A percentile compares a stretch with the other conserved stretches of the same genome.
Conservation (phyloP, 352 stramenopile genomes). For the Phytopythium chamaehyphon region DNA sequence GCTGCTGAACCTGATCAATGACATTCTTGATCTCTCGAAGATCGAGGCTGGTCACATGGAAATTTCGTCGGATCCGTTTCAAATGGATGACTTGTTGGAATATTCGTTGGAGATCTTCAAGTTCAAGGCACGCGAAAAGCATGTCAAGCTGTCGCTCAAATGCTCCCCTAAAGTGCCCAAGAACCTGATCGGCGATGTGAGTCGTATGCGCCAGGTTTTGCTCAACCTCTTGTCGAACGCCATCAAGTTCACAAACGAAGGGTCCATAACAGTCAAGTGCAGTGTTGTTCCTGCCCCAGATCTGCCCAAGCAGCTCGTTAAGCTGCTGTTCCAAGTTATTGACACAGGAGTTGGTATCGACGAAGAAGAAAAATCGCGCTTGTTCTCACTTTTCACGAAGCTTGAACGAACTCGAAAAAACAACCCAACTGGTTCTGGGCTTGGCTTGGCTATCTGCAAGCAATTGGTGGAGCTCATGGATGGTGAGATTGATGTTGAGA, state of each 20-base stretch:
- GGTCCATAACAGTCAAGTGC: conserved; percentile 64
- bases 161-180: conserved; percentile 49
- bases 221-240: conserved; percentile 73
- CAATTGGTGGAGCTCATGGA: conserved; percentile 72
- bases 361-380: conserved; percentile 49
- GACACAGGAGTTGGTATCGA: conserved; percentile 72
- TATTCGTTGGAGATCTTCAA: conserved; percentile 84
- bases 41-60: conserved; percentile 90
- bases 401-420: conserved; percentile 63
- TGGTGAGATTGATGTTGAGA: conserved; percentile 66
- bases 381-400: conserved; percentile 68
- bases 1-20: conserved; percentile 74
- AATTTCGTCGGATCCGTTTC: conserved; percentile 69
- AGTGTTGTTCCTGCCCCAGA: conserved; percentile 51
- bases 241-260: conserved; percentile 77
- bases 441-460: conserved; percentile 73
- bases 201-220: conserved; percentile 62
- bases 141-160: conserved; percentile 75
- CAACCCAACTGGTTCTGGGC: conserved; percentile 58
- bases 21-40: conserved; percentile 87
- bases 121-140: conserved; percentile 72
- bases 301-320: conserved; percentile 47
- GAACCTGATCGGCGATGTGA: conserved; percentile 56
- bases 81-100: conserved; percentile 70
- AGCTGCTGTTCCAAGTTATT: conserved; percentile 68